Base-by-base conservation (phyloP, 164 flowering plant species). In the Chimonanthus salicifolius region DNA sequence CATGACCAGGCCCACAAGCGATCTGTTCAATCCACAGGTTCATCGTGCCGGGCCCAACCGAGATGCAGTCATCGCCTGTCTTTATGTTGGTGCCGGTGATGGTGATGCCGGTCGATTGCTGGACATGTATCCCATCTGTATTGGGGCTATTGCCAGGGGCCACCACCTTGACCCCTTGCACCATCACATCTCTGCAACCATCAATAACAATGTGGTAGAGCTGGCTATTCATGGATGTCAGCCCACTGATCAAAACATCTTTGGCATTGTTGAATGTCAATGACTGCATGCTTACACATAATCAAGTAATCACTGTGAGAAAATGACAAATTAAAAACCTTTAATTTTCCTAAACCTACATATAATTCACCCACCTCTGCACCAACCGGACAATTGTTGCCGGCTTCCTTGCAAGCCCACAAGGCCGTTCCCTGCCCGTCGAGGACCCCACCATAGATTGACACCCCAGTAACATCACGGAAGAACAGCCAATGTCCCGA, bases 81-180 rank as follows among this genome's bases (percentile, higher is more conserved):
- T 47, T 63, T 18, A 72, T 81, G 73, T 3, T 50, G 11, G 74
- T n/a, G 43, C 66, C 62, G 49, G 63, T 71, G 58, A 83, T 76
- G 60, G 75, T 74, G 49, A 83, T 72, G 6, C 83, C 82, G 6
- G 71, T 70, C 20, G 85, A 78, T 13, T n/a, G 16, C 33, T 74
- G 76, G 2, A 83, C 68, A 50, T 83, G 83, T 13, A 83, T 83
- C 49, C 85, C 85, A 51, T 83, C 85, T 4, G 85, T 81, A 79
- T 83, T 83, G 5, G 82, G 82, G 77, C 85, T 83, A 4, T n/a
- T 47, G n/a, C 70, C 81, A 3, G 85, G 79, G 48, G 83, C 83
- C 2, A 70, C 58, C 2, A 83, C 18, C 45, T 47, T 78, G 62
- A 83, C 74, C 50, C 72, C 72, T 15, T 67, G 54, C 6, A 80